These are phyloP conservation scores for Acer yangbiense DNA, from an alignment of 345 rosid species.

Conservation along the genomic window DNA sequence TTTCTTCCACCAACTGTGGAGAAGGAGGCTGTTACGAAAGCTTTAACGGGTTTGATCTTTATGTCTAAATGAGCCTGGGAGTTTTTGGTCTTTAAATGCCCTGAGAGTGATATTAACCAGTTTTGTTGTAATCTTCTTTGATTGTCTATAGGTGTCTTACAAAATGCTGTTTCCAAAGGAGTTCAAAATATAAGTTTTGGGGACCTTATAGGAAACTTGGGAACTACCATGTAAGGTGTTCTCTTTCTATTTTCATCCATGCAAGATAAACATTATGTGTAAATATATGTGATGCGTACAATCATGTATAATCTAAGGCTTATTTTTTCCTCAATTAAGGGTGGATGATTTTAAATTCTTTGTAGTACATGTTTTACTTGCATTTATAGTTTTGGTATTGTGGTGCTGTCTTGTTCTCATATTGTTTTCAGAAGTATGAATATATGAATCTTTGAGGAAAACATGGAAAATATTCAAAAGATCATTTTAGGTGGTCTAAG, in stretches of 20 bases:
- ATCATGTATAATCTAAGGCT: background rate
- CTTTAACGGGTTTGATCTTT: constrained; percentile 68
- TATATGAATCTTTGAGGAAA: background rate
- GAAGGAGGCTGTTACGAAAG: constrained; percentile 75
- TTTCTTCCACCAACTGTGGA: constrained; percentile 90
- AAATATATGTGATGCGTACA: background rate
- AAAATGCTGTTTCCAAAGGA: constrained; percentile 84
- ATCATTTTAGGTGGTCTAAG: background rate
- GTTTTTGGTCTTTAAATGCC: constrained; percentile 5
- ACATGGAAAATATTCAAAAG: background rate
- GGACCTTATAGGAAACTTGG: constrained; percentile 86
- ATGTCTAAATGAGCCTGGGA: constrained; percentile 18
- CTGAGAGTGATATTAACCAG: constrained; percentile 10
- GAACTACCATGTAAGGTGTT: constrained; percentile 73
- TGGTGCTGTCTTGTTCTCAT: background rate
- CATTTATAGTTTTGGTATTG: background rate
- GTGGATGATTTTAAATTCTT: background rate
- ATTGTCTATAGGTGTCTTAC: constrained; percentile 64
- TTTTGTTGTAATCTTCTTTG: constrained; percentile 21
- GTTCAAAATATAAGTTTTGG: constrained; percentile 89
- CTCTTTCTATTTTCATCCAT: constrained; percentile 1
- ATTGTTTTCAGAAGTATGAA: background rate
- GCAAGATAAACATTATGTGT: background rate
- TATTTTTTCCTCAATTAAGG: background rate
- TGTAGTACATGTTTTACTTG: background rate